These are phyloP conservation scores for Hypericum perforatum DNA, from an alignment of 345 rosid genomes.

Conservation along the genomic window DNA sequence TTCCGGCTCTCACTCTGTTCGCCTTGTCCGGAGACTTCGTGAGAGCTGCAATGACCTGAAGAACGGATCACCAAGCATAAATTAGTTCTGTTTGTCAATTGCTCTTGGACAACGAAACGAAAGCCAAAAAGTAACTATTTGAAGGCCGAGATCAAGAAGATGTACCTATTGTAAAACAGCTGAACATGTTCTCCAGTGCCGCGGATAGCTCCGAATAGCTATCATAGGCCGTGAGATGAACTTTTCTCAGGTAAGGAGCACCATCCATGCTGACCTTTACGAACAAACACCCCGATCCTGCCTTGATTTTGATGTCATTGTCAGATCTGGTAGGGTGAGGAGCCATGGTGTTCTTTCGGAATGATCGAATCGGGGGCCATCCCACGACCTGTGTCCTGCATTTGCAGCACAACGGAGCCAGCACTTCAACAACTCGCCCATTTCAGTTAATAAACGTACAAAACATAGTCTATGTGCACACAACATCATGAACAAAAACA, in stretches of 20 bases:
- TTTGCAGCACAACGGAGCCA: not conserved
- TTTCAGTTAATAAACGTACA: too few species aligned
- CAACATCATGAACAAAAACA: too few species aligned
- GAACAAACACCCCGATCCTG: conserved; percentile 34
- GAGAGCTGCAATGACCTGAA: conserved; percentile 53
- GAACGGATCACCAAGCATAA: conserved; percentile 7
- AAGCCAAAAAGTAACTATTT: too few species aligned
- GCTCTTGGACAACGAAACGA: not conserved
- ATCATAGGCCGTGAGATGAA: conserved; percentile 13
- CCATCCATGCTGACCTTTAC: conserved; percentile 20
- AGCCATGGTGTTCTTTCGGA: conserved; percentile 29
- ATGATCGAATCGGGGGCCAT: conserved; percentile 23
- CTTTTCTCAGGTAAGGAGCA: conserved; percentile 21
- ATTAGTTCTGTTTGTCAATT: not conserved
- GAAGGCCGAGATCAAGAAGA: not conserved
- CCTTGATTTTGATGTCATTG: conserved; percentile 33
- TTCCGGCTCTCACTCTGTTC: conserved; percentile 42
- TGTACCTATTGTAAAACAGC: conserved; percentile 61
- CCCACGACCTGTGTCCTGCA: conserved; percentile 36
- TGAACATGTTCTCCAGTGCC: conserved; percentile 17
- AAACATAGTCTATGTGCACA: too few species aligned
- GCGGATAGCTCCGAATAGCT: conserved; percentile 16
- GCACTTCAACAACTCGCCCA: too few species aligned
- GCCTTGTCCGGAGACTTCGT: conserved; percentile 38
- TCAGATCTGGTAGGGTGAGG: conserved; percentile 40